Percentiles rank a stretch among this genome's conserved stretches.
These are phyloP conservation scores for Scedosporium boydii DNA, from an alignment of 2,329 filamentous ascomycete genomes.

Conservation along the genomic window DNA sequence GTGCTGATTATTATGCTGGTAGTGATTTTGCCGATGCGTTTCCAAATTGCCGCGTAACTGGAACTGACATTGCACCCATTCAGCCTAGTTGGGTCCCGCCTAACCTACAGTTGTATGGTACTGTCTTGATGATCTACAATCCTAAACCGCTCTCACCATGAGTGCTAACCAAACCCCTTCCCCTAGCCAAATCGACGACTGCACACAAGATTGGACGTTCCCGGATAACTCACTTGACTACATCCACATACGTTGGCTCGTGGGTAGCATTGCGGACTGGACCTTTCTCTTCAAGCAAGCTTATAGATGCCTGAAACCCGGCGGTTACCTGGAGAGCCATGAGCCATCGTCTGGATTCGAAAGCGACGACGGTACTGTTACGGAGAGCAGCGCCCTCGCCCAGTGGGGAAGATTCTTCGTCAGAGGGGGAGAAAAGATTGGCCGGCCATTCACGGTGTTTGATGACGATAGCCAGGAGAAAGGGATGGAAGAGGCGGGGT, in stretches of 20 bases:
- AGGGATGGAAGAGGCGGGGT: constrained; percentile 23
- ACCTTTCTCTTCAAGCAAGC: constrained; percentile 39
- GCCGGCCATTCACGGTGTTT: constrained; percentile 20
- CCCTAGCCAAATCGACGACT: constrained; percentile 43
- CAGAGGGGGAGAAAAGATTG: constrained; percentile 22
- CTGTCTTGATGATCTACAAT: no score
- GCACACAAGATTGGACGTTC: constrained; percentile 39
- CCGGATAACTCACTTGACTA: constrained; percentile 44
- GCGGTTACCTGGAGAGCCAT: constrained; percentile 30
- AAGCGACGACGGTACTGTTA: constrained; percentile 15
- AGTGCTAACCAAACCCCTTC: no score
- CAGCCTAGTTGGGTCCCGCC: no score
- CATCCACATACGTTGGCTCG: constrained; percentile 49
- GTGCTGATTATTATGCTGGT: no score
- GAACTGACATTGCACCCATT: no score
- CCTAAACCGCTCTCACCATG: no score
- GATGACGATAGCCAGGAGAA: constrained; percentile 20
- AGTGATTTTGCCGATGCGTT: no score
- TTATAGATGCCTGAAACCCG: constrained; percentile 38
- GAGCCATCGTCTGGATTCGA: constrained; percentile 19
- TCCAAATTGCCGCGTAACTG: no score
- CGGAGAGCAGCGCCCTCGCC: constrained; percentile 16
- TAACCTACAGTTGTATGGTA: no score
- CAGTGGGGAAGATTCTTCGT: constrained; percentile 24
- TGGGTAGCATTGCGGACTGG: constrained; percentile 47